Evolutionary conservation across 345 rosid genomes (phyloP), one percentile per base, ranked within the genome.

Genomic region (Acer negundo): DNA sequence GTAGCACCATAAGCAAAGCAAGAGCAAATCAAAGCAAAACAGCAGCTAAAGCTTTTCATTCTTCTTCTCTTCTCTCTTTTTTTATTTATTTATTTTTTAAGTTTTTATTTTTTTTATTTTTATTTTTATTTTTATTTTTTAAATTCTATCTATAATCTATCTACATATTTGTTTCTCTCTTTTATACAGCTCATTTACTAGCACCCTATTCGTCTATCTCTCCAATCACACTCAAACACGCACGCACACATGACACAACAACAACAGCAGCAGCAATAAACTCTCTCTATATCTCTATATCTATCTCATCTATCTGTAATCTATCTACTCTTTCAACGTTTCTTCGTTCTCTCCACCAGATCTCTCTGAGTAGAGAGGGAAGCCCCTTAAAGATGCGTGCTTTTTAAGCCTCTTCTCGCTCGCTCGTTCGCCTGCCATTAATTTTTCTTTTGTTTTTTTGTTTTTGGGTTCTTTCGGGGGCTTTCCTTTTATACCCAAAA

Each of bases 141-240:
- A 20, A 62, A 62, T 46, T 70, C 84, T 85, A 8, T 42, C 46
- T 42, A 42, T 2, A 42, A 42, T 42, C 46, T 42, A 42, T 9
- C 10, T 42, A 77, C 83, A 79, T n/a, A 61, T 73, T 22, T 17
- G 7, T 42, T 85, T 84, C 82, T 80, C 75, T 81, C 84, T 59
- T 28, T 80, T 85, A 55, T 87, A 86, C 87, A 86, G 87, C 94
- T 87, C 92, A 85, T 84, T 82, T 81, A 77, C 81, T 77, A 64
- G 51, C 83, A 28, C 73, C 28, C 78, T 55, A 64, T 67, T 65
- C 59, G 72, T 64, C 69, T 12, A 55, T 6, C 38, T 67, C 49
- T 72, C 77, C 78, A 69, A 73, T 77, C 77, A 66, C 42, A 26
- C 72, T 67, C 15, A 10, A 6, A 67, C 74, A 68, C 74, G 67